These are phyloP conservation scores for Pterocarpus macrocarpus DNA, from an alignment of 306 rosid species.

Conservation along the genomic window DNA sequence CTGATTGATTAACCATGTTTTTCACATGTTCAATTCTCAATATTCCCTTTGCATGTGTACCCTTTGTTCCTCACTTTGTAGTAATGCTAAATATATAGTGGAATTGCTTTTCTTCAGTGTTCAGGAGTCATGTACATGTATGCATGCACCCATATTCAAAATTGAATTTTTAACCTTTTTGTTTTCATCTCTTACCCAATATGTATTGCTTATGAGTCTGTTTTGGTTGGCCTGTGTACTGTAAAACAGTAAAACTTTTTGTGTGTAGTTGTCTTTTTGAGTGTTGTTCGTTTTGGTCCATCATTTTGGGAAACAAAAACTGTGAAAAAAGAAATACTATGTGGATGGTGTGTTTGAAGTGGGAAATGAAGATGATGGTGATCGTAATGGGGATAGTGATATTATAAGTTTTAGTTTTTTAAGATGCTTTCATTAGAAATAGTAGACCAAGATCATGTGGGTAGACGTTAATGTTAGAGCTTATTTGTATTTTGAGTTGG, in stretches of 20 bases:
- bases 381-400: constrained; percentile 9
- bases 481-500: constrained; percentile 20
- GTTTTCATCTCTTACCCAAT: no score
- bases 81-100: not conserved
- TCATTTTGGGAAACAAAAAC: not conserved
- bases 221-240: not conserved
- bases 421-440: not conserved
- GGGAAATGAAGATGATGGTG: not conserved
- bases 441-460: not conserved
- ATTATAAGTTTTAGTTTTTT: constrained; percentile 25
- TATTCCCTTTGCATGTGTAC: not conserved
- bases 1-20: not conserved
- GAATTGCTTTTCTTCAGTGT: not conserved
- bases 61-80: not conserved
- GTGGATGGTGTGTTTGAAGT: constrained; percentile 13
- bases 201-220: not conserved
- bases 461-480: not conserved
- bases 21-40: not conserved
- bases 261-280: no score
- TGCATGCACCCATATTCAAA: not conserved
- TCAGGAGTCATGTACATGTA: not conserved
- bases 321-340: no score
- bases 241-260: not conserved
- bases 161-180: no score
- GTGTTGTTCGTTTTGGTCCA: not conserved